phyloP scores from a whole-genome alignment of 179 eudicot species.

The Spinacia oleracea region DNA sequence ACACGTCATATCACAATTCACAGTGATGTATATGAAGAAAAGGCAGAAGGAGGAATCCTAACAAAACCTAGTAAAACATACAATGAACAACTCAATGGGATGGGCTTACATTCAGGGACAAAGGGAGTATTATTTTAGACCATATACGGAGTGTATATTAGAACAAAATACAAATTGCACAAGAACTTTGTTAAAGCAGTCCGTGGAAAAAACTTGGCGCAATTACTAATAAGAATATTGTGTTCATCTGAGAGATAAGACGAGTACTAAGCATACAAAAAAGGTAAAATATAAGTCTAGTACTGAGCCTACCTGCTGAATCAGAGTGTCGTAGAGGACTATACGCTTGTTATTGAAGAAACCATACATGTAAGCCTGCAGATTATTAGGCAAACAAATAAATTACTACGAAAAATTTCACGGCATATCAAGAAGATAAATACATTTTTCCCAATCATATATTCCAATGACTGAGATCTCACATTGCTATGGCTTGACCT shows the following conservation, averaged over 20 bases:
- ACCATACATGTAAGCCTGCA: constrained; percentile 99
- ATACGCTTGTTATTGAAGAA: constrained; percentile 97
- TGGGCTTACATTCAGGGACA: too few species aligned
- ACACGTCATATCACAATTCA: too few species aligned
- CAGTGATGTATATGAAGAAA: too few species aligned
- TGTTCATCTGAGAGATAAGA: not conserved
- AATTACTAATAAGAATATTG: too few species aligned
- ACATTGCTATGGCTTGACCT: constrained; percentile 99
- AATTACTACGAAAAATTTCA: not conserved
- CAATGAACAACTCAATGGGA: too few species aligned
- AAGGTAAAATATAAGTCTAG: not conserved
- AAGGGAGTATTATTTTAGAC: too few species aligned
- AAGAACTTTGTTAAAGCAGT: not conserved
- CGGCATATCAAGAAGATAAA: not conserved
- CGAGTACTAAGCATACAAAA: constrained; percentile 1
- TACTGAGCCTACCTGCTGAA: constrained; percentile 64
- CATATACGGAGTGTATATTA: too few species aligned
- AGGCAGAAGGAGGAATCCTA: too few species aligned
- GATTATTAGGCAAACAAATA: constrained; percentile 15
- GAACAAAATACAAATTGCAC: not conserved
- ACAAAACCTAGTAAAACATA: too few species aligned
- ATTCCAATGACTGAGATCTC: constrained; percentile 39
- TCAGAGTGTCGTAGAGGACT: constrained; percentile 89
- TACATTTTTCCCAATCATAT: not conserved
- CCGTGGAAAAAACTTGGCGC: too few species aligned